Evolutionary conservation across 805 yeast genomes (phyloP).

Genomic region (Saccharomyces jurei): DNA sequence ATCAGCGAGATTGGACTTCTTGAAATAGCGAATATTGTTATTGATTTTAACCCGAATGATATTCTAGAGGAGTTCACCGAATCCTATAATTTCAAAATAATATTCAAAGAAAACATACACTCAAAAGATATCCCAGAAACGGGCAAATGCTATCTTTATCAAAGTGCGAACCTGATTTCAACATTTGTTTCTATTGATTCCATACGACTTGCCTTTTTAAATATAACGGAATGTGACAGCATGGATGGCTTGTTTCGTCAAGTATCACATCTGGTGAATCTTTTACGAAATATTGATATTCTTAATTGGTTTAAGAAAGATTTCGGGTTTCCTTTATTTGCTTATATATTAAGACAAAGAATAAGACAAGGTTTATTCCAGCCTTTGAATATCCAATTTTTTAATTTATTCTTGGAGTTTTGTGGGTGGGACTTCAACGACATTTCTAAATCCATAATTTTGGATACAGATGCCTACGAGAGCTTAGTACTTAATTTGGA

Average conservation of each 20-base stretch:
- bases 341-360: conserved; percentile 11
- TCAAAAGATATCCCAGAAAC: neutral
- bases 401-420: conserved; percentile 42
- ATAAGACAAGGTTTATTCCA: conserved; percentile 14
- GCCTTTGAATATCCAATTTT: conserved; percentile 34
- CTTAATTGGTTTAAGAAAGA: conserved; percentile 13
- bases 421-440: conserved; percentile 48
- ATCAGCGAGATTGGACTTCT: conserved; percentile 1
- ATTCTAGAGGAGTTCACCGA: neutral
- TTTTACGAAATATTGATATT: conserved; percentile 12
- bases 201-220: conserved; percentile 9
- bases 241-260: conserved; percentile 10
- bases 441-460: conserved; percentile 49
- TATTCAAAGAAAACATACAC: neutral
- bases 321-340: conserved; percentile 16
- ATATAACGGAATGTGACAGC: conserved; percentile 7
- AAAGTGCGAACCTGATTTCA: conserved; percentile 11
- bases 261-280: conserved; percentile 13
- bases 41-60: neutral
- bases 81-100: neutral
- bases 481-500: conserved; percentile 55
- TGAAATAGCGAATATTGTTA: conserved; percentile 12
- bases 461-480: conserved; percentile 49
- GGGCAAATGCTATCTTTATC: conserved; percentile 17
- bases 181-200: conserved; percentile 15